Evolutionary conservation across 306 rosid genomes (phyloP), one percentile per base, ranked within the genome.

Genomic region (Heteromeles arbutifolia): DNA sequence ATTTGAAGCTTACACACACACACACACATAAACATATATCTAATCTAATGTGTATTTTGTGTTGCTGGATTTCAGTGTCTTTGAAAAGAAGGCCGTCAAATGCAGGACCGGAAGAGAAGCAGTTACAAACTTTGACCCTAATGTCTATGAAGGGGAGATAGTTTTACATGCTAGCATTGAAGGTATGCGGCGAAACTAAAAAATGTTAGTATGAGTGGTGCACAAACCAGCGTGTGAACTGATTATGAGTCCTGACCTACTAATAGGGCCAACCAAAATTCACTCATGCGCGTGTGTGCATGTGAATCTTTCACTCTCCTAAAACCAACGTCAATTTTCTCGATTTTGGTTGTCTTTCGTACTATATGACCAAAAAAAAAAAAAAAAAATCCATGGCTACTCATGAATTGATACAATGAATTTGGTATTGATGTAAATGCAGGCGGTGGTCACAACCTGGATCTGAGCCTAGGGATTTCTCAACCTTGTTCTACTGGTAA

Each of bases 401-500:
- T 61, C 19, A 12, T 63, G 65, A 75, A 70, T 6, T 48, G 21
- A 29, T 62, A 14, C 54, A 39, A 18, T 48, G 74, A 63, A 31
- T 57, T 44, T 65, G 57, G 78, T 26, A 0, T 67, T 67, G 11
- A 6, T 54, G 57, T 24, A 53, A 77, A 57, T 76, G 65, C 77
- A 87, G 88, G 81, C 28, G 72, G 72, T 65, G 84, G 79, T 11
- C 85, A 87, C 76, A 76, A 87, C 77, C 91, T 87, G 78, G 91
- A 87, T 78, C 56, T 87, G 24, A 85, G 83, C 72, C 86, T 87
- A 14, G 88, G 91, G 70, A 82, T 85, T 58, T 85, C 82, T 56
- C 77, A 25, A 57, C 73, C 84, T 25, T 50, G 54, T 50, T 69
- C 83, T 21, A 56, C 25, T 43, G 80, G 75, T 52, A 63, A 79